Evolutionary conservation across 2,329 filamentous ascomycete species (phyloP).

Genomic region (Claviceps paspali): DNA sequence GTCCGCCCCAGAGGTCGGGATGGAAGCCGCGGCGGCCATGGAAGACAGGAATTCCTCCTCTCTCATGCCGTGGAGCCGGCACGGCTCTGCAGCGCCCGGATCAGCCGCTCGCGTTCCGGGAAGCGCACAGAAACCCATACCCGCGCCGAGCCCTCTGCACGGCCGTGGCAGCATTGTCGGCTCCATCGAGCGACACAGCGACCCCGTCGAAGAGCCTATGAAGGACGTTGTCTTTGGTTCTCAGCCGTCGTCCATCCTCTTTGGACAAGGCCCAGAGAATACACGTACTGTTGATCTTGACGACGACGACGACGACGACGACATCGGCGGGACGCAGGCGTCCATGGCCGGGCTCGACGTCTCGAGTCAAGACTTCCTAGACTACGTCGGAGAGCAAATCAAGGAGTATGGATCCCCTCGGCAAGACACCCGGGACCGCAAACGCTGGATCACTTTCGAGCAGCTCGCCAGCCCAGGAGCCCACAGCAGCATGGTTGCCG

Average conservation of each 20-base stretch:
- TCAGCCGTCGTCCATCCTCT: conserved; percentile 18
- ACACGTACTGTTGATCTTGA: too few relatives aligned
- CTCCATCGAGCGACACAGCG: conserved; percentile 33
- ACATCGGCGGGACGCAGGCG: conserved; percentile 16
- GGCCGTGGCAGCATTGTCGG: conserved; percentile 20
- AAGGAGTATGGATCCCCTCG: conserved; percentile 17
- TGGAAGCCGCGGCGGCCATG: conserved; percentile 50
- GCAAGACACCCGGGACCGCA: conserved; percentile 17
- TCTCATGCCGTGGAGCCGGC: conserved; percentile 37
- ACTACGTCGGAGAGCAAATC: conserved; percentile 24
- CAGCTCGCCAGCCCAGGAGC: conserved; percentile 45
- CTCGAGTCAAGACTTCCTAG: conserved; percentile 31
- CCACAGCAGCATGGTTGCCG: conserved; percentile 45
- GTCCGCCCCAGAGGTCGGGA: conserved; percentile 47
- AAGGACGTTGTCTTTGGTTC: conserved; percentile 20
- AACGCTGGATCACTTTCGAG: conserved; percentile 48
- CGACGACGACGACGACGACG: too few relatives aligned
- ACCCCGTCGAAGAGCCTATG: conserved; percentile 19
- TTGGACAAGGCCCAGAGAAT: conserved; percentile 8
- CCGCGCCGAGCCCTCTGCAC: conserved; percentile 23
- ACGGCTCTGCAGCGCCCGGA: conserved; percentile 27
- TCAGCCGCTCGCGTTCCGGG: conserved; percentile 28
- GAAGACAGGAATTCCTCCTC: conserved; percentile 47
- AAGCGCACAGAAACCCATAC: conserved; percentile 19
- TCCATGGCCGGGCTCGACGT: conserved; percentile 24